Percentiles rank a stretch among this genome's conserved stretches.
phyloP scores from a whole-genome alignment of 2,329 filamentous ascomycete genomes.

The Penicillium sp. region DNA sequence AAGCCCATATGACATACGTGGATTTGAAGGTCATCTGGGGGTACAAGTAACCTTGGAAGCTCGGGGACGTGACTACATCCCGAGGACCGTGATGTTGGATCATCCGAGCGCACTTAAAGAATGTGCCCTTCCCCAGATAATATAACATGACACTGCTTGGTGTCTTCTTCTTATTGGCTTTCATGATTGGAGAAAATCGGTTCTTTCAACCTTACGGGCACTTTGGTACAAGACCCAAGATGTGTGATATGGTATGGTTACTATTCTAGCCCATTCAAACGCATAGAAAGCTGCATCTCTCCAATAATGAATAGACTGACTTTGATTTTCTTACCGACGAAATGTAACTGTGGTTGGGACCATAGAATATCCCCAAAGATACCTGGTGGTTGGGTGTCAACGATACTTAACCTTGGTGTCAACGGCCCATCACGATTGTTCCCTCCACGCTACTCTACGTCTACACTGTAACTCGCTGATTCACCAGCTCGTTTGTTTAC shows the following conservation, averaged over 20 bases:
- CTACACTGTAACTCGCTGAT: background rate
- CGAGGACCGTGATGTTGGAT: slow-evolving; percentile 1
- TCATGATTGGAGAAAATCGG: background rate
- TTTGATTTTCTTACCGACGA: no score
- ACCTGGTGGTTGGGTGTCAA: background rate
- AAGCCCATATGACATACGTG: slow-evolving; percentile 18
- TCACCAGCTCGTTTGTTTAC: background rate
- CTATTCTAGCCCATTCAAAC: no score
- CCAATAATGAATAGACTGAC: no score
- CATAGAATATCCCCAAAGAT: background rate
- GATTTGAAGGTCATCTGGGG: slow-evolving; percentile 21
- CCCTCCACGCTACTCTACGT: background rate
- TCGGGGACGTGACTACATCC: slow-evolving; percentile 20
- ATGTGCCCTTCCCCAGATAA: background rate
- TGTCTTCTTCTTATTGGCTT: background rate
- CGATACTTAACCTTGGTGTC: background rate
- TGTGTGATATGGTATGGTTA: no score
- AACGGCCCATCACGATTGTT: background rate
- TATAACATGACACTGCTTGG: no score
- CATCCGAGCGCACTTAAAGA: background rate
- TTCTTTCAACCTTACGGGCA: background rate
- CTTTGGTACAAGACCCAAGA: no score
- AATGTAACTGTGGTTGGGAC: no score
- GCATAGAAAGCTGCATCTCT: no score
- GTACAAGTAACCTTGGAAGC: slow-evolving; percentile 6